Percentiles rank a stretch among this genome's conserved stretches.
Conservation (phyloP, 2,329 filamentous ascomycete genomes). For the Chalaropsis thielavioides region DNA sequence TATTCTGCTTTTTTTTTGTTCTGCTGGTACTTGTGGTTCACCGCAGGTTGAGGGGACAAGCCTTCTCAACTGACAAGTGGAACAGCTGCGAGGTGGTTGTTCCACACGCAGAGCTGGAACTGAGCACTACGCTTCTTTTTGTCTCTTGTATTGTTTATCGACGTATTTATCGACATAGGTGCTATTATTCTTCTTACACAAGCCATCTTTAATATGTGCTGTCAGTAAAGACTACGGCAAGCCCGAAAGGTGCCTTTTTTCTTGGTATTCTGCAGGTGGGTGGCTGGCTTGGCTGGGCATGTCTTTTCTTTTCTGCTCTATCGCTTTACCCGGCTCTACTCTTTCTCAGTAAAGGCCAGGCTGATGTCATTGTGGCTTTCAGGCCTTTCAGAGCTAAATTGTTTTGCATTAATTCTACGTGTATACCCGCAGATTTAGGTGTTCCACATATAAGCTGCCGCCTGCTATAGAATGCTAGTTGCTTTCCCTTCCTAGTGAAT, state of each 20-base stretch:
- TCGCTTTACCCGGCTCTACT: neutral
- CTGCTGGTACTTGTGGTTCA: too few species aligned
- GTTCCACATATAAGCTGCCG: neutral
- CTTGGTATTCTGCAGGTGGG: neutral
- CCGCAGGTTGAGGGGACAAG: too few species aligned
- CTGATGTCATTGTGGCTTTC: constrained; percentile 6
- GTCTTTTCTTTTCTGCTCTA: neutral
- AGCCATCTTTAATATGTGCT: neutral
- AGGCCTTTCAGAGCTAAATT: neutral
- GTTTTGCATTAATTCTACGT: neutral
- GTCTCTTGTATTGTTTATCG: neutral
- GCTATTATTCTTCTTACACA: neutral
- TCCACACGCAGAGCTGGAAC: too few species aligned
- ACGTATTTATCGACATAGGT: neutral
- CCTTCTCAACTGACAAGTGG: too few species aligned
- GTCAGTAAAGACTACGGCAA: neutral
- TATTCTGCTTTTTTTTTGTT: too few species aligned
- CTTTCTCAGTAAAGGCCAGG: neutral
- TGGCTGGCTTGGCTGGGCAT: neutral
- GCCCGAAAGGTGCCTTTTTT: neutral
- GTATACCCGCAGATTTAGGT: neutral
- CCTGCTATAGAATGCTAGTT: neutral
- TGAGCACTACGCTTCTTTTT: too few species aligned
- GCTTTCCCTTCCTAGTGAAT: neutral
- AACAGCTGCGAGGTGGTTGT: neutral